Evolutionary conservation across 2,329 filamentous ascomycete genomes (phyloP).

Genomic region (Cadophora sp.): DNA sequence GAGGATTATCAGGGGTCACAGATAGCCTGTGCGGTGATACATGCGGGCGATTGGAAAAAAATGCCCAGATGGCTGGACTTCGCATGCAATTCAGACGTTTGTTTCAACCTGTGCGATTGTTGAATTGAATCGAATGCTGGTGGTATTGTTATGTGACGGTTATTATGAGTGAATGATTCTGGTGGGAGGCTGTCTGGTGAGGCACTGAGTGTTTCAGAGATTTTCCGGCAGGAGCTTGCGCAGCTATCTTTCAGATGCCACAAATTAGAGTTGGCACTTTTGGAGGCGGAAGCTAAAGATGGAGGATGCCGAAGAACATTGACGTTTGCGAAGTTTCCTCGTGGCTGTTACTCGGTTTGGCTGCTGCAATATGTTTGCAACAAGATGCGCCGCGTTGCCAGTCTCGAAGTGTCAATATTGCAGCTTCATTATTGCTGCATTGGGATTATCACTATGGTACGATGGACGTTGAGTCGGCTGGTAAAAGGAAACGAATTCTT

Average conservation of each 20-base stretch:
- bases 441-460: background rate
- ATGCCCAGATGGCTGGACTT: conserved; percentile 1
- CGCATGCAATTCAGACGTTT: background rate
- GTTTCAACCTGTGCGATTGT: background rate
- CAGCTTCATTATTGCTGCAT: conserved; percentile 16
- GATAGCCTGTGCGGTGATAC: background rate
- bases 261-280: background rate
- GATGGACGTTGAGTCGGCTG: conserved; percentile 12
- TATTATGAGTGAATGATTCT: background rate
- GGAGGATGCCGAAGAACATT: background rate
- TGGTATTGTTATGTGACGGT: background rate
- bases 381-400: background rate
- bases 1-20: background rate
- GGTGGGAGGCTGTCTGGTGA: background rate
- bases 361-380: conserved; percentile 6
- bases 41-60: background rate
- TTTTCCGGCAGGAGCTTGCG: background rate
- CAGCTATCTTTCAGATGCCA: background rate
- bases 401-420: background rate
- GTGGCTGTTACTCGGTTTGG: background rate
- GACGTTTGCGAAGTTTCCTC: background rate
- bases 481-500: background rate
- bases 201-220: conserved; percentile 1
- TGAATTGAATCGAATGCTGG: conserved; percentile 1
- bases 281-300: background rate